phyloP scores from a whole-genome alignment of 2,329 filamentous ascomycete species.

The Sclerotinia subarctica region DNA sequence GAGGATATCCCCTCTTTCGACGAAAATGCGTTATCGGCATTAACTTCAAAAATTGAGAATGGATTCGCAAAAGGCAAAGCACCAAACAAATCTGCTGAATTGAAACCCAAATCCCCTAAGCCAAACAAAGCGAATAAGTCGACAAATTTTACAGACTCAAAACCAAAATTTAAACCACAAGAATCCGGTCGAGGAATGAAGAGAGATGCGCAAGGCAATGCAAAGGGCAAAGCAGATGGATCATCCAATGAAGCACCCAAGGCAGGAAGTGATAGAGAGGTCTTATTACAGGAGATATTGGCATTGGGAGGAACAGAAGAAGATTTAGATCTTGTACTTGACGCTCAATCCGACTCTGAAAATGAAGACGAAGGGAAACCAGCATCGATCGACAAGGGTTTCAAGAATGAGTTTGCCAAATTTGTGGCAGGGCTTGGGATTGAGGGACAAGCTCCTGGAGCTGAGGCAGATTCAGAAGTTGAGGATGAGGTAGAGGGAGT shows the following conservation, averaged over 20 bases:
- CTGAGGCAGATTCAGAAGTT: constrained; percentile 36
- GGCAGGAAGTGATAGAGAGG: constrained; percentile 25
- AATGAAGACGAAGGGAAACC: constrained; percentile 28
- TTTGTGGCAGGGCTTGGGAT: constrained; percentile 53
- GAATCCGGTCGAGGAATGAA: constrained; percentile 38
- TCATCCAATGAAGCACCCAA: constrained; percentile 28
- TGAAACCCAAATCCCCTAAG: constrained; percentile 40
- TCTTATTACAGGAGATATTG: constrained; percentile 60
- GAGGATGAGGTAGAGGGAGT: constrained; percentile 40
- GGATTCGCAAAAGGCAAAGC: constrained; percentile 45
- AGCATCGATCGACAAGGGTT: constrained; percentile 44
- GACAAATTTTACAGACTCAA: constrained; percentile 12
- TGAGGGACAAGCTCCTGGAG: constrained; percentile 41
- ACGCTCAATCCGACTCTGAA: constrained; percentile 50
- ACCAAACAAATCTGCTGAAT: constrained; percentile 26
- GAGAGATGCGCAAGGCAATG: constrained; percentile 37
- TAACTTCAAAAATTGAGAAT: constrained; percentile 57
- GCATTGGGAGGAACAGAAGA: constrained; percentile 64
- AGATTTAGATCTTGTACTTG: constrained; percentile 59
- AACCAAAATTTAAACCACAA: constrained; percentile 22
- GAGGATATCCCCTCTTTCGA: constrained; percentile 45
- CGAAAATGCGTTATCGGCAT: constrained; percentile 48
- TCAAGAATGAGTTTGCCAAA: constrained; percentile 50
- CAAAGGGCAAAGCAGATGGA: constrained; percentile 31
- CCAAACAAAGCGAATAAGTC: constrained; percentile 38